Evolutionary conservation across 108 stramenopile species (phyloP), one percentile per base, ranked within the genome.

Genomic region (Cyclotella atomus): DNA sequence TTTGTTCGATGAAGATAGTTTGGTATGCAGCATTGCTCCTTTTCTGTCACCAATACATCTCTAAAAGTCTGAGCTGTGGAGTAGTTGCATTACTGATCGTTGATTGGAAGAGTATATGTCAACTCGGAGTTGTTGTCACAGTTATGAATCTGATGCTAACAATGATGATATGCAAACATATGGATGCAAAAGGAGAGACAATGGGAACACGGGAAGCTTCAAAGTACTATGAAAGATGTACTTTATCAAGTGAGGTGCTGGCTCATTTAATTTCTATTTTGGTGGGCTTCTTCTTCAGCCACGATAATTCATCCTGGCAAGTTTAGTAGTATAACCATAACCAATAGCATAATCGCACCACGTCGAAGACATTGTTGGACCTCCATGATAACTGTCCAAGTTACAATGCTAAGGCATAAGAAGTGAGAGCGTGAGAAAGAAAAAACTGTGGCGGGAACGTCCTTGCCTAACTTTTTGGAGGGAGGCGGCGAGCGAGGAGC

Each of bases 31-130:
- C 59, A 34, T 54, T 46, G 16, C 35, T 62, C 29, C 25, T 20
- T 7, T 29, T 72, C 59, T 72, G 60, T 45, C 62, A 54, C 24
- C 50, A 29, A 23, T 63, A 35, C 44, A 57, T 72, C 41, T 72
- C 71, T 36, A 53, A 20, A 30, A 72, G 52, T 33, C 29, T 72
- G 50, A 63, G 61, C 28, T 72, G 46, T 62, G 20, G 27, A 7
- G 36, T 72, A 15, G 27, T 63, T 54, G 62, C 52, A 25, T 43
- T 62, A 7, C 6, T 50, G 0, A 54, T 72, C 36, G 44, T 72
- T 28, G 28, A 45, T 55, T 72, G 71, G 71, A 54, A 38, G 27
- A 49, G 41, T 17, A 30, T 72, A 0, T 9, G 53, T 4, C 21
- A 0, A 16, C 34, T 53, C 2, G 47, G 24, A 17, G 16, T 21